Percentiles rank a stretch among this genome's conserved stretches.
These are phyloP conservation scores for Aspergillaceae sp. DNA, from an alignment of 2,329 filamentous ascomycete genomes.

Conservation along the genomic window DNA sequence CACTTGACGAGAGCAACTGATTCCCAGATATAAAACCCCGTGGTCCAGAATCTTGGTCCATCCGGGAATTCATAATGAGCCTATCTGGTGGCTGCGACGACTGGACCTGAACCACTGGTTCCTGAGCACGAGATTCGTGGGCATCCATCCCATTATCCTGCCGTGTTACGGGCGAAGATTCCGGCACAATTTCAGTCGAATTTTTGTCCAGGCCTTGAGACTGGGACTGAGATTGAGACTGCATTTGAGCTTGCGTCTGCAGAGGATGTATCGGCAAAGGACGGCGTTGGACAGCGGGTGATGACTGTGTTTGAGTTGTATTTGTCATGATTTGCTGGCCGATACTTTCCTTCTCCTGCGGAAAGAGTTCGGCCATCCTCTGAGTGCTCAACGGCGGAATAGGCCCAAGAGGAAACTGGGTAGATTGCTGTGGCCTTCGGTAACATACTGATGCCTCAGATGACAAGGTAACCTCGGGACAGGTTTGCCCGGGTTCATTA, in stretches of 20 bases:
- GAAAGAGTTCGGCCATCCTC: conserved; percentile 31
- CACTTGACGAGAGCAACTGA: conserved; percentile 33
- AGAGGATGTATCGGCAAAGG: conserved; percentile 3
- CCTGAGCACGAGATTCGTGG: conserved; percentile 15
- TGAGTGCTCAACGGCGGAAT: conserved; percentile 29
- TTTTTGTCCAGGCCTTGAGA: conserved; percentile 12
- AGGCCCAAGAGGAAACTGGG: conserved; percentile 30
- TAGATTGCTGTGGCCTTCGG: conserved; percentile 25
- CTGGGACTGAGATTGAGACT: conserved; percentile 14
- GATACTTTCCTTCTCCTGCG: conserved; percentile 18
- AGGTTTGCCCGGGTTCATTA: conserved; percentile 13
- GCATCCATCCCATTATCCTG: conserved; percentile 9
- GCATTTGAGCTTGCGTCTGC: conserved; percentile 3
- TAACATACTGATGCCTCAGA: conserved; percentile 32
- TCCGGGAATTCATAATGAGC: conserved; percentile 6
- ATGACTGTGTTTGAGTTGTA: conserved; percentile 5
- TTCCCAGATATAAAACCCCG: conserved; percentile 23
- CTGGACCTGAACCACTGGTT: conserved; percentile 31
- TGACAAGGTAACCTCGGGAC: conserved; percentile 20
- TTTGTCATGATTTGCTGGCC: conserved; percentile 8
- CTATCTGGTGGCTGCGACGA: conserved; percentile 32
- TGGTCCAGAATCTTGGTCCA: conserved; percentile 7
- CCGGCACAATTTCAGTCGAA: conserved; percentile 29
- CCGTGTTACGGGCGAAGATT: conserved; percentile 29
- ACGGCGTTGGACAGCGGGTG: conserved; percentile 4